Evolutionary conservation across 1,284 basidiomycete genomes (phyloP).

Genomic region (Phylloboletellus chloephorus): DNA sequence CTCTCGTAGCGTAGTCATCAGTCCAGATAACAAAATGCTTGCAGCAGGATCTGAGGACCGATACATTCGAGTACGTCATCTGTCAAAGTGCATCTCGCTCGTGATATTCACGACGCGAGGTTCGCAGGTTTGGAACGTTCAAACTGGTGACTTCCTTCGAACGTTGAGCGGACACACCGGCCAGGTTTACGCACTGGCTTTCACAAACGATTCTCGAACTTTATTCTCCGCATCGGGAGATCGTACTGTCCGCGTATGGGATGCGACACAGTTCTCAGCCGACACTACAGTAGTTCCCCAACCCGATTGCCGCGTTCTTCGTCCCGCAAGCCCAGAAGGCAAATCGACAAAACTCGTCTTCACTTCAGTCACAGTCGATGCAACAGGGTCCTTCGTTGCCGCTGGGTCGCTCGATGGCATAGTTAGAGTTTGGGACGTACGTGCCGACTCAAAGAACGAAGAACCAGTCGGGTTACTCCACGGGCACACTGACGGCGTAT

Average conservation of each 20-base stretch:
- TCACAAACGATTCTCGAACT: constrained; percentile 28
- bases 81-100: neutral
- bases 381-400: constrained; percentile 26
- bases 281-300: constrained; percentile 20
- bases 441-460: constrained; percentile 12
- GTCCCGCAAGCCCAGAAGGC: constrained; percentile 13
- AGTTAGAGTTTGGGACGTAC: constrained; percentile 28
- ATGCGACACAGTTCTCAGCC: constrained; percentile 24
- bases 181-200: constrained; percentile 31
- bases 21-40: constrained; percentile 28
- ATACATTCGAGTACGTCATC: constrained; percentile 27
- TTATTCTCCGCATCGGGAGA: constrained; percentile 34
- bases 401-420: constrained; percentile 32
- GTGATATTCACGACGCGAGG: neutral
- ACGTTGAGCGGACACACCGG: constrained; percentile 28
- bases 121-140: constrained; percentile 25
- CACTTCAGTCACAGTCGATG: constrained; percentile 28
- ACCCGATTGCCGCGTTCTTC: constrained; percentile 22
- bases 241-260: constrained; percentile 29
- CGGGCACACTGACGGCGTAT: constrained; percentile 30
- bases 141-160: constrained; percentile 26
- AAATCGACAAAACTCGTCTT: constrained; percentile 25
- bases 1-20: constrained; percentile 31
- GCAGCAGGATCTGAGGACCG: constrained; percentile 32
- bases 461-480: constrained; percentile 22